phyloP scores from a whole-genome alignment of 164 flowering plant genomes.

The Piper betle region DNA sequence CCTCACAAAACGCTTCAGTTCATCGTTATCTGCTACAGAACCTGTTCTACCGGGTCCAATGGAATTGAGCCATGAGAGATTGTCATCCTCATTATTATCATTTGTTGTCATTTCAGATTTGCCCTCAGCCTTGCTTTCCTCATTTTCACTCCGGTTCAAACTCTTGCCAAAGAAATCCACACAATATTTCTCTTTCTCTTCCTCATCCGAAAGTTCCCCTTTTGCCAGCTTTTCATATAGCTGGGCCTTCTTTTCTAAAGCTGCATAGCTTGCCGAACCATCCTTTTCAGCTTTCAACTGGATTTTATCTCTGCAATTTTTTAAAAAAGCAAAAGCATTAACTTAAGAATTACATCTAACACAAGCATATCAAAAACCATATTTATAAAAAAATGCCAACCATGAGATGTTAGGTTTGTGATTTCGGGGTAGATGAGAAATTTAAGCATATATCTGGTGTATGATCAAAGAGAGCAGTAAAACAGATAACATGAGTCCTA shows the following conservation, averaged over 20 bases:
- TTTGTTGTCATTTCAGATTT: constrained; percentile 11
- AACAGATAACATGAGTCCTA: too few relatives aligned
- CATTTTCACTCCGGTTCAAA: constrained; percentile 30
- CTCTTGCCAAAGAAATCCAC: constrained; percentile 85
- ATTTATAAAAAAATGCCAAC: too few relatives aligned
- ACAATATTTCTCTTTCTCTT: constrained; percentile 87
- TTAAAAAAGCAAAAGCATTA: neutral
- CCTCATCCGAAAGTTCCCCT: constrained; percentile 91
- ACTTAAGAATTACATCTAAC: neutral
- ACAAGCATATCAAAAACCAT: neutral
- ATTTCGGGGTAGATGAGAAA: too few relatives aligned
- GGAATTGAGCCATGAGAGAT: constrained; percentile 21
- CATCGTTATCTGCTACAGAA: constrained; percentile 40
- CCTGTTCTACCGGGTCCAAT: constrained; percentile 54
- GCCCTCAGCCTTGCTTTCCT: constrained; percentile 16
- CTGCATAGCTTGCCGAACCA: constrained; percentile 81
- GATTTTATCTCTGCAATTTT: constrained; percentile 67
- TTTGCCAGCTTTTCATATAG: constrained; percentile 68
- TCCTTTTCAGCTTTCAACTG: constrained; percentile 82
- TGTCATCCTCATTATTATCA: constrained; percentile 21
- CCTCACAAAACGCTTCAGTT: constrained; percentile 83
- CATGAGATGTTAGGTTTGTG: too few relatives aligned
- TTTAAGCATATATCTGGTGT: too few relatives aligned
- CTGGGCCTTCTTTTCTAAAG: constrained; percentile 81
- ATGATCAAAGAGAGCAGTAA: too few relatives aligned